phyloP scores from a whole-genome alignment of 176 grass and related monocot species.

The Aegilops speltoides region DNA sequence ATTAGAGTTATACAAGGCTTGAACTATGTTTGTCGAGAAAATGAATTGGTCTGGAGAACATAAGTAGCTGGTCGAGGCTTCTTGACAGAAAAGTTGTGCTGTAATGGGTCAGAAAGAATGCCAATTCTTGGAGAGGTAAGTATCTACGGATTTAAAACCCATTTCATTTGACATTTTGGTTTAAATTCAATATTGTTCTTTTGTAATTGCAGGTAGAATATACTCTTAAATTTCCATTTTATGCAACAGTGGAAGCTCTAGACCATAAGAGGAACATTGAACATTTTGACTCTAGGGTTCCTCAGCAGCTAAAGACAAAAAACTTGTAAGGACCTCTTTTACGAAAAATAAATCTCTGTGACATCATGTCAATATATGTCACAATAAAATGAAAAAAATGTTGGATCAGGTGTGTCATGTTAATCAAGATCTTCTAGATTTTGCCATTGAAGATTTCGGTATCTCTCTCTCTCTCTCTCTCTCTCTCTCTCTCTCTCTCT shows the following conservation, averaged over 20 bases:
- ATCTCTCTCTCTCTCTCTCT: too few species aligned
- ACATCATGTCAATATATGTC: neutral
- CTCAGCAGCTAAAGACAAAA: slow-evolving; percentile 40
- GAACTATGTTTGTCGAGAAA: slow-evolving; percentile 46
- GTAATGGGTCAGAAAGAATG: neutral
- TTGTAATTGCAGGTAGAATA: slow-evolving; percentile 50
- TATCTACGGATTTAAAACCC: neutral
- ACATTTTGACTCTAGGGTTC: slow-evolving; percentile 30
- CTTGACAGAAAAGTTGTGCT: slow-evolving; percentile 43
- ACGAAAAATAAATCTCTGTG: too few species aligned
- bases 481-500: too few species aligned
- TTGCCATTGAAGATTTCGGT: slow-evolving; percentile 48
- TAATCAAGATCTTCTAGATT: slow-evolving; percentile 41
- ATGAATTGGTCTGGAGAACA: slow-evolving; percentile 58
- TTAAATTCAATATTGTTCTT: neutral
- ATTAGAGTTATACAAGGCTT: slow-evolving; percentile 72
- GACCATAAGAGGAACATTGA: slow-evolving; percentile 75
- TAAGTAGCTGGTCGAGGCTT: slow-evolving; percentile 57
- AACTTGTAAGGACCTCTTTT: slow-evolving; percentile 40
- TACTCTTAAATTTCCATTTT: slow-evolving; percentile 61
- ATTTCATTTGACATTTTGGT: neutral
- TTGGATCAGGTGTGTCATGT: slow-evolving; percentile 25
- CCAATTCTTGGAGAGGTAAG: slow-evolving; percentile 41
- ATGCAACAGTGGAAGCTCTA: slow-evolving; percentile 56
- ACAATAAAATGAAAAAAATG: neutral